Evolutionary conservation across 208 protist species (phyloP), one percentile per base, ranked within the genome.

Genomic region (Naegleria lovaniensis): DNA sequence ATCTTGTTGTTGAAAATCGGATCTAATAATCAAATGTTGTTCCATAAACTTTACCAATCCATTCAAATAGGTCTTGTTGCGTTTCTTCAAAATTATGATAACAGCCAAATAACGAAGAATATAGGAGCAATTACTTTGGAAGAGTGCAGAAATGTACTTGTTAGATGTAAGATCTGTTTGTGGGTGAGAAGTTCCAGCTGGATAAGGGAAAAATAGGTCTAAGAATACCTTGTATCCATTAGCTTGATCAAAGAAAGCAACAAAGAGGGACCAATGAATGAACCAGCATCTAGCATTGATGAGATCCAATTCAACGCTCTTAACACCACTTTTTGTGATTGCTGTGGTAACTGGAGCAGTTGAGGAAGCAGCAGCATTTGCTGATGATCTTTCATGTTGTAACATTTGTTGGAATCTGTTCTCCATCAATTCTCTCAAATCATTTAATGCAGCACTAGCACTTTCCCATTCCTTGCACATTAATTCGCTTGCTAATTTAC

Each of bases 391-490:
- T 79, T 79, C 67, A 36, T 79, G 67, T 36, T 29, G 16, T 6
- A 79, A 33, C 67, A 79, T 36, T 29, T 29, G 29, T 36, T 36
- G 16, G 29, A 79, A 79, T 79, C 29, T 79, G 29, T 79, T 79
- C n/a, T 79, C 67, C 67, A 79, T 79, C 67, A 79, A 79, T 36
- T 79, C 67, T 33, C n/a, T 79, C 29, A 79, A 79, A 36, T 79
- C 67, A 33, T 79, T 79, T 33, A 79, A 79, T 9, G 67, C 67
- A 79, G 16, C 29, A 36, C 29, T 36, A 79, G 67, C 16, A 36
- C 29, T 36, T 36, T 79, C 67, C 67, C 67, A 79, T 79, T 79
- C 67, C 29, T 79, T 79, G 36, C 67, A 79, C 67, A 79, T 79
- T 13, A 79, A 36, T 36, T 79, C 67, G 9, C 67, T 79, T 36